These are phyloP conservation scores for Phytophthora fragariae DNA, from an alignment of 352 stramenopile genomes.

Conservation along the genomic window DNA sequence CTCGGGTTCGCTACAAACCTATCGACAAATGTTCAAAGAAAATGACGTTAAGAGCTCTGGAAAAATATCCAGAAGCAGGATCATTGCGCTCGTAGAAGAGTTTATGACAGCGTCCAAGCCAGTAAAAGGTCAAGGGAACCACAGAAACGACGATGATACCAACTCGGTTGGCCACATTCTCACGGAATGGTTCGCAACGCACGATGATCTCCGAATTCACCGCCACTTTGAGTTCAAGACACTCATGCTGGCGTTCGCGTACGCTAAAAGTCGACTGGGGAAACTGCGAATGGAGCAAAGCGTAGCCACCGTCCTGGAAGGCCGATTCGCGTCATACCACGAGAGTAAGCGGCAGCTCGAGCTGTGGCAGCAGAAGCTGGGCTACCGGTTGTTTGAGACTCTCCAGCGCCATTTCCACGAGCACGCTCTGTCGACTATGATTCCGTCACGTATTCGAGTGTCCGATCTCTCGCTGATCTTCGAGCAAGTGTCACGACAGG, in stretches of 20 bases:
- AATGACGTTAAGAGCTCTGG: slow-evolving; percentile 44
- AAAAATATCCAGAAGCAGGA: slow-evolving; percentile 49
- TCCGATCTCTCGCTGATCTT: slow-evolving; percentile 51
- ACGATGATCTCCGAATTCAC: slow-evolving; percentile 56
- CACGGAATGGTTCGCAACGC: slow-evolving; percentile 58
- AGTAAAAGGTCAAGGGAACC: neutral
- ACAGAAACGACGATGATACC: neutral
- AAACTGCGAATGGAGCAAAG: slow-evolving; percentile 62
- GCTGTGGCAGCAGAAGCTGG: slow-evolving; percentile 74
- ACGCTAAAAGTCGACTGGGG: slow-evolving; percentile 51
- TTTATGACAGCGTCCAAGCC: slow-evolving; percentile 20
- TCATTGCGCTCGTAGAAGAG: slow-evolving; percentile 52
- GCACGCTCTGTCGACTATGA: slow-evolving; percentile 52
- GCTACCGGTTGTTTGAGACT: slow-evolving; percentile 60
- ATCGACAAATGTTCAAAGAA: slow-evolving; percentile 45
- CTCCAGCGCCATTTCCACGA: slow-evolving; percentile 70
- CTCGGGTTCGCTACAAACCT: slow-evolving; percentile 40
- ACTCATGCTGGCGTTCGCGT: slow-evolving; percentile 60
- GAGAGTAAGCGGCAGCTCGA: slow-evolving; percentile 69
- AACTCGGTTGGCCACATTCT: slow-evolving; percentile 31
- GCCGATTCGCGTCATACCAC: slow-evolving; percentile 62
- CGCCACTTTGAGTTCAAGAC: slow-evolving; percentile 66
- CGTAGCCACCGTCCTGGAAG: slow-evolving; percentile 55
- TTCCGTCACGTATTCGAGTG: slow-evolving; percentile 60
- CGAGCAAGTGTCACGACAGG: slow-evolving; percentile 45